phyloP scores from a whole-genome alignment of 1,139 yeast species.

The Sporopachydermia cereana region DNA sequence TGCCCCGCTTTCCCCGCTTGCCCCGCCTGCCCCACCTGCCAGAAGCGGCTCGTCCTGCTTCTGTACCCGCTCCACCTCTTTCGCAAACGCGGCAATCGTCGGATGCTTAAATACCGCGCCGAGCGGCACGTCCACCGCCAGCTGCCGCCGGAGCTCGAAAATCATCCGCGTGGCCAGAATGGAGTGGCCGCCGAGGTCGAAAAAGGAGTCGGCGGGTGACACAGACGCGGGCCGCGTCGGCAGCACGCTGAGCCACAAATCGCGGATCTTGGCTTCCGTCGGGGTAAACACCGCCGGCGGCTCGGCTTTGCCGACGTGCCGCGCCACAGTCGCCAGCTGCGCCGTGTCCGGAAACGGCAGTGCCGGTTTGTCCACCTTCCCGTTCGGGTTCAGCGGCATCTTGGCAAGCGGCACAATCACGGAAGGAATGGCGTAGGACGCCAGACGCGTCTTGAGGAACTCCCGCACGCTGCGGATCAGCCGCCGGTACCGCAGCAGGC shows the following conservation, averaged over 20 bases:
- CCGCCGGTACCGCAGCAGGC: constrained; percentile 64
- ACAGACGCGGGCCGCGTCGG: constrained; percentile 78
- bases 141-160: constrained; percentile 71
- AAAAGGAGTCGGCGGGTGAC: constrained; percentile 76
- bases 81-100: constrained; percentile 68
- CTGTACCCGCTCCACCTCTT: constrained; percentile 48
- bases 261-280: constrained; percentile 57
- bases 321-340: constrained; percentile 62
- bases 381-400: constrained; percentile 93
- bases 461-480: constrained; percentile 71
- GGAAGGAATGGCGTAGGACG: constrained; percentile 89
- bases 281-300: constrained; percentile 43
- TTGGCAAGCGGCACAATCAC: constrained; percentile 76
- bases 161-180: constrained; percentile 96
- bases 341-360: constrained; percentile 89
- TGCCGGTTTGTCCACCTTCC: constrained; percentile 96
- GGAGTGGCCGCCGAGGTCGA: constrained; percentile 96
- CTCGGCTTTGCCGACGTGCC: constrained; percentile 25
- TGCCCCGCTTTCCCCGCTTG: constrained; percentile 21
- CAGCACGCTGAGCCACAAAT: constrained; percentile 74
- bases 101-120: constrained; percentile 87
- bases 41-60: constrained; percentile 27
- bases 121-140: constrained; percentile 73
- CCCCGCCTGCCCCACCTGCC: constrained; percentile 28
- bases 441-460: constrained; percentile 78